Evolutionary conservation across 2,329 filamentous ascomycete genomes (phyloP), one percentile per base, ranked within the genome.

Genomic region (Colletotrichum acutatum): DNA sequence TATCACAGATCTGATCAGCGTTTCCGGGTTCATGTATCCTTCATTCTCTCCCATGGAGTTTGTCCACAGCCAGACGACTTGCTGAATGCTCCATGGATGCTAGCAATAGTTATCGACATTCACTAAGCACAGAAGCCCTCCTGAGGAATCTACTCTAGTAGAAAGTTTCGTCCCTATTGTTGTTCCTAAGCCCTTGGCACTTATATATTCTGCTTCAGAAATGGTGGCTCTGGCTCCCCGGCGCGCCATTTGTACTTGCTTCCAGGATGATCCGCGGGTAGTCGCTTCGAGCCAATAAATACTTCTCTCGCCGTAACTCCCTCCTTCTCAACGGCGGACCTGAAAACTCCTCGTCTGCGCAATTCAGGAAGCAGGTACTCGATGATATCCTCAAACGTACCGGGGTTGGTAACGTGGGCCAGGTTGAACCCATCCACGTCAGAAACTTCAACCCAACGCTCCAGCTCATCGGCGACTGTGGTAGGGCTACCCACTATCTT

Each of bases 181-280:
- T 1, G 6, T 42, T 14, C 34, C 91, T 77, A 93, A 1, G 3
- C 42, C 7, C 7, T 16, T 46, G 1, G n/a, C 6, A 3, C 5
- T 6, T 19, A 6, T 46, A n/a, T 6, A 4, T n/a, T 16, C 19
- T n/a, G 19, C 16, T 46, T 19, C 42, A 46, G 16, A 6, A 46
- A 46, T 19, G 19, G 42, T 6, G 42, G 19, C 3, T n/a, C 16
- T 19, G 16, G 6, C 42, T 46, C 42, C 8, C 42, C 19, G 6
- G 42, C 16, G 6, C 42, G 2, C 42, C 42, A 46, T 9, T 46
- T 46, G 16, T 46, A 46, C 19, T n/a, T 46, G 42, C 42, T 46
- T 46, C 42, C 42, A 3, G 42, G 42, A n/a, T 46, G 42, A n/a
- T 46, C 42, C 3, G n/a, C 42, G 3, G 42, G 42, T 19, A 46